Conservation (phyloP, 352 stramenopile species). For the Globisporangium recalcitrans region DNA sequence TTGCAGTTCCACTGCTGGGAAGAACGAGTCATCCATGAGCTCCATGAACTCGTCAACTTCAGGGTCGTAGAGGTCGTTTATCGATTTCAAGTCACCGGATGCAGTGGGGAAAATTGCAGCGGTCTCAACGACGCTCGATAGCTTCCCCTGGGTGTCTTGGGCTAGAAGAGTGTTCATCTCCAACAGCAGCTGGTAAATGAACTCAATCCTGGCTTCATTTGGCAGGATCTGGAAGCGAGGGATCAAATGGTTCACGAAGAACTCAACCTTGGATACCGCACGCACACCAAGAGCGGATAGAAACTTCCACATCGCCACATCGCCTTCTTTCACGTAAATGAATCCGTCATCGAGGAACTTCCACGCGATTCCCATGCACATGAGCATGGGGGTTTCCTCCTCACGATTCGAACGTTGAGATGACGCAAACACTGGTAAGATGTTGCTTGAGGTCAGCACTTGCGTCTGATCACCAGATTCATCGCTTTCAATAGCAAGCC, state of each 20-base stretch:
- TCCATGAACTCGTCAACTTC: conserved; percentile 64
- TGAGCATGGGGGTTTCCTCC: conserved; percentile 15
- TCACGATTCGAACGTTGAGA: conserved; percentile 19
- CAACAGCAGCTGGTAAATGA: conserved; percentile 38
- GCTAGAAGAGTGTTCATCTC: conserved; percentile 36
- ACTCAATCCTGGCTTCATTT: conserved; percentile 27
- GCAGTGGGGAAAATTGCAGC: conserved; percentile 58
- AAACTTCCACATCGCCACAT: conserved; percentile 26
- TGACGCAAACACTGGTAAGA: conserved; percentile 27
- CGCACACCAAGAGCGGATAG: conserved; percentile 28
- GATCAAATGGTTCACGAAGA: conserved; percentile 47
- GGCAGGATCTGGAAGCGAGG: conserved; percentile 35
- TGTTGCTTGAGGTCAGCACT: conserved; percentile 13
- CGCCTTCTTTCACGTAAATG: conserved; percentile 39
- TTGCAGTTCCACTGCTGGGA: conserved; percentile 55
- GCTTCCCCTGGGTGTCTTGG: conserved; percentile 35
- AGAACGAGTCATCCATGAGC: conserved; percentile 69
- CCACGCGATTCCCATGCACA: conserved; percentile 39
- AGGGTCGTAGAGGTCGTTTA: conserved; percentile 64
- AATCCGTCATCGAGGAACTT: conserved; percentile 50
- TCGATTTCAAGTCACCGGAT: conserved; percentile 44
- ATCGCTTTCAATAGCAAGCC: conserved; percentile 15
- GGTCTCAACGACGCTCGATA: conserved; percentile 38
- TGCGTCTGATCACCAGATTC: neutral
- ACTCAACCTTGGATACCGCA: conserved; percentile 40